These are phyloP conservation scores for Misopates orontium DNA, from an alignment of 257 asterid species.

Conservation along the genomic window DNA sequence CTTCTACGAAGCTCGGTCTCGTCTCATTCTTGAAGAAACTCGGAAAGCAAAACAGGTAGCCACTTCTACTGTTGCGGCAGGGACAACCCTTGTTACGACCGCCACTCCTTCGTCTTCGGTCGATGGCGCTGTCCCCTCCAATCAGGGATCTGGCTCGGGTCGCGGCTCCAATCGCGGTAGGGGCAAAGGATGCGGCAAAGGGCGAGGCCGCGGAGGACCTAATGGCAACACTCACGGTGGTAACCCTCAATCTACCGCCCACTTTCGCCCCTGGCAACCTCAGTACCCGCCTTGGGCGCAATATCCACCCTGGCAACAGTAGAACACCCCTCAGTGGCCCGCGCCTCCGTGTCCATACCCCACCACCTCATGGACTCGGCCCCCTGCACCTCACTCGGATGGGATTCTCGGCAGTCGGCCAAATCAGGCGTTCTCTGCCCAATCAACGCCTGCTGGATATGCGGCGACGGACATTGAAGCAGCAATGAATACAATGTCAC, in stretches of 20 bases:
- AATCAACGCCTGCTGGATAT: not conserved
- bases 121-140: not conserved
- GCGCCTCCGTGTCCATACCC: not conserved
- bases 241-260: too few relatives aligned
- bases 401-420: not conserved
- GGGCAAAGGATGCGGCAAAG: not conserved
- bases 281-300: too few relatives aligned
- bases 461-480: not conserved
- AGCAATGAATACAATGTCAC: not conserved
- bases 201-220: too few relatives aligned
- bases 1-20: too few relatives aligned
- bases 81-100: too few relatives aligned
- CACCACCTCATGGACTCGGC: not conserved
- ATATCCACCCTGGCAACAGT: too few relatives aligned
- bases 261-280: too few relatives aligned
- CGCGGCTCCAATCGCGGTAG: not conserved
- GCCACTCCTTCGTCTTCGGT: too few relatives aligned
- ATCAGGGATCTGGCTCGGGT: not conserved
- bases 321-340: not conserved
- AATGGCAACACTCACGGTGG: too few relatives aligned
- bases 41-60: not conserved
- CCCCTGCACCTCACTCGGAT: not conserved
- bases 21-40: too few relatives aligned
- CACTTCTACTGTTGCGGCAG: not conserved
- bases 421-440: not conserved